Percentiles rank a stretch among this genome's conserved stretches.
These are phyloP conservation scores for Alternaria panax DNA, from an alignment of 2,329 filamentous ascomycete genomes.

Conservation along the genomic window DNA sequence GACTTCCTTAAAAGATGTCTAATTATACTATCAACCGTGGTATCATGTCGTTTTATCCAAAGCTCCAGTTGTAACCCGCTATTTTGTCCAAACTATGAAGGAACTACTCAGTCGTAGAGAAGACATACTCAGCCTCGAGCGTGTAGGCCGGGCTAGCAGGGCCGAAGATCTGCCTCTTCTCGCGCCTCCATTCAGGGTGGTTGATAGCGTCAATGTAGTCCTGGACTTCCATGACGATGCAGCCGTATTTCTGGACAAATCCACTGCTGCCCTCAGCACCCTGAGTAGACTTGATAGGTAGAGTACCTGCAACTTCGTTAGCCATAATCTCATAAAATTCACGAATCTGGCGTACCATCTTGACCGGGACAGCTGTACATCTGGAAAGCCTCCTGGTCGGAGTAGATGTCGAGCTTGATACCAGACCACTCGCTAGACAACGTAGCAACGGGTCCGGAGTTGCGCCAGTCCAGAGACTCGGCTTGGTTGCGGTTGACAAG, in stretches of 20 bases:
- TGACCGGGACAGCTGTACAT: conserved; percentile 83
- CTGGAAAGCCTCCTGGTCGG: conserved; percentile 87
- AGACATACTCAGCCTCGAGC: conserved; percentile 55
- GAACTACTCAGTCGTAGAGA: conserved; percentile 43
- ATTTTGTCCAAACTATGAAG: background rate
- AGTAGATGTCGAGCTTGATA: conserved; percentile 81
- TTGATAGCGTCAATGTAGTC: conserved; percentile 96
- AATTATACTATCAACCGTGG: conserved; percentile 12
- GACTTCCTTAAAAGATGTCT: conserved; percentile 1
- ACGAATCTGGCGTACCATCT: conserved; percentile 61
- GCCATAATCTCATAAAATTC: background rate
- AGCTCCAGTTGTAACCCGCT: background rate
- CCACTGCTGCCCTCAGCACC: conserved; percentile 68
- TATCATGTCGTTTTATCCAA: conserved; percentile 12
- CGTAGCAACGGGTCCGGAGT: conserved; percentile 65
- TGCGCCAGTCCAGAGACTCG: conserved; percentile 70
- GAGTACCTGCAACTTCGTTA: conserved; percentile 48
- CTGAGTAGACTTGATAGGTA: conserved; percentile 74
- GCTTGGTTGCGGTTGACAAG: conserved; percentile 68
- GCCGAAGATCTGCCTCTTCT: conserved; percentile 59
- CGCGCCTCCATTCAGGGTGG: conserved; percentile 83
- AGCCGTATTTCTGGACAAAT: conserved; percentile 77
- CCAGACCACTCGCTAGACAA: conserved; percentile 79
- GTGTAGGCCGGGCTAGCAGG: conserved; percentile 54
- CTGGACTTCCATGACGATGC: conserved; percentile 89